These are phyloP conservation scores for Penicillium glabrum DNA, from an alignment of 2,329 filamentous ascomycete species.

Conservation along the genomic window DNA sequence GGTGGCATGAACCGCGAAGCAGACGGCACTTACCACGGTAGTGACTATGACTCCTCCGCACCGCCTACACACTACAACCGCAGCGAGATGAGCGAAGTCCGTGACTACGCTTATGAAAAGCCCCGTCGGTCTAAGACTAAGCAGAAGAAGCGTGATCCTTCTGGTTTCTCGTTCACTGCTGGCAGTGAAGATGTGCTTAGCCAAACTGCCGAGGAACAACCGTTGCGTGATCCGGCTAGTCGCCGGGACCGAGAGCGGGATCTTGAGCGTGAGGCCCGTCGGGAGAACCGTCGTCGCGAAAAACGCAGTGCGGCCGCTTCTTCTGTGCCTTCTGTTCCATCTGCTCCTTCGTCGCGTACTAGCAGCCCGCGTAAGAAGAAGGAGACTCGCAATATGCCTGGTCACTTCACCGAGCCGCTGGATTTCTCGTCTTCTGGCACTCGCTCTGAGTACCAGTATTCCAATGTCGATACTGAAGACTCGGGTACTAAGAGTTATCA, in stretches of 20 bases:
- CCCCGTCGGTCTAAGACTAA: constrained; percentile 18
- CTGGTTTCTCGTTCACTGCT: constrained; percentile 51
- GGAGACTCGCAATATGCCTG: constrained; percentile 35
- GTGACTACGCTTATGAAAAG: constrained; percentile 40
- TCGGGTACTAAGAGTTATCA: constrained; percentile 57
- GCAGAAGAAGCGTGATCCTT: constrained; percentile 21
- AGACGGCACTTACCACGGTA: constrained; percentile 82
- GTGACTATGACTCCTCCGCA: constrained; percentile 64
- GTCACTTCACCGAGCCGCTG: constrained; percentile 45
- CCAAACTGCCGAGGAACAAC: constrained; percentile 38
- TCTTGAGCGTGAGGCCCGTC: constrained; percentile 21
- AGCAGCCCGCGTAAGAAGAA: constrained; percentile 41
- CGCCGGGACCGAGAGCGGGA: constrained; percentile 14
- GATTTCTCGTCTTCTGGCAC: constrained; percentile 42
- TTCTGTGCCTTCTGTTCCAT: constrained; percentile 21
- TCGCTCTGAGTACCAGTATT: constrained; percentile 42
- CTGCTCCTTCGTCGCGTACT: constrained; percentile 31
- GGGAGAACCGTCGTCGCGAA: constrained; percentile 28
- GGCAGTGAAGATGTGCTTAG: constrained; percentile 47
- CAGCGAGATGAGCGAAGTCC: constrained; percentile 50
- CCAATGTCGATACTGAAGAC: constrained; percentile 42
- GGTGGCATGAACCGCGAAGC: constrained; percentile 82
- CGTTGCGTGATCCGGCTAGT: constrained; percentile 24
- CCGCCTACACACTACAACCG: constrained; percentile 55
- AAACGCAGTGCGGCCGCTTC: constrained; percentile 27